Evolutionary conservation across 768 basidiomycete genomes (phyloP).

Genomic region (Albatrellus ellisii): DNA sequence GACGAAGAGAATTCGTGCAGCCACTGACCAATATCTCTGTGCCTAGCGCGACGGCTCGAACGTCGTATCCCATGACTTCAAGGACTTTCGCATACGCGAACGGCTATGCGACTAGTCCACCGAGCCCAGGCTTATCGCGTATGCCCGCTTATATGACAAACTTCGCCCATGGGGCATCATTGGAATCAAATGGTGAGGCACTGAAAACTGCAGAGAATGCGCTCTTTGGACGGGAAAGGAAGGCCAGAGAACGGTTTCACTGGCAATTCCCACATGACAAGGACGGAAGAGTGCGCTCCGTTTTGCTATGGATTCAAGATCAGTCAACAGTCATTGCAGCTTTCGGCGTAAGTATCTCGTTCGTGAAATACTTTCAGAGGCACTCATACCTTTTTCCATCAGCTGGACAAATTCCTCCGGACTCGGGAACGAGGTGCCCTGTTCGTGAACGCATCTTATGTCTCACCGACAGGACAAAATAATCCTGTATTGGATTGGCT

Average conservation of each 20-base stretch:
- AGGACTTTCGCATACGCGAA: slow-evolving; percentile 15
- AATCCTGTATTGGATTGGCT: slow-evolving; percentile 12
- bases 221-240: slow-evolving; percentile 14
- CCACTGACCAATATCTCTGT: slow-evolving; percentile 5
- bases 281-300: slow-evolving; percentile 9
- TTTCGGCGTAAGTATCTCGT: slow-evolving; percentile 11
- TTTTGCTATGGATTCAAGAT: slow-evolving; percentile 11
- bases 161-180: slow-evolving; percentile 2
- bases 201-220: slow-evolving; percentile 8
- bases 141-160: slow-evolving; percentile 5
- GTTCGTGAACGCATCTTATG: slow-evolving; percentile 12
- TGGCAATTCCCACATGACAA: slow-evolving; percentile 15
- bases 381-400: neutral
- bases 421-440: slow-evolving; percentile 13
- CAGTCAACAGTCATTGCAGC: slow-evolving; percentile 7
- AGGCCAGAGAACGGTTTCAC: slow-evolving; percentile 14
- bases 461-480: neutral
- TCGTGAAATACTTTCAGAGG: neutral
- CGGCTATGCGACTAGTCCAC: slow-evolving; percentile 1
- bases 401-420: slow-evolving; percentile 13
- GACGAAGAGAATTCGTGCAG: slow-evolving; percentile 2
- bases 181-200: slow-evolving; percentile 10
- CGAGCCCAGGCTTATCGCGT: slow-evolving; percentile 5
- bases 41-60: slow-evolving; percentile 1
- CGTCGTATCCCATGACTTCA: slow-evolving; percentile 11